Conservation (phyloP, 192 early-diverging fungal genomes). For the Coemansia sp. region DNA sequence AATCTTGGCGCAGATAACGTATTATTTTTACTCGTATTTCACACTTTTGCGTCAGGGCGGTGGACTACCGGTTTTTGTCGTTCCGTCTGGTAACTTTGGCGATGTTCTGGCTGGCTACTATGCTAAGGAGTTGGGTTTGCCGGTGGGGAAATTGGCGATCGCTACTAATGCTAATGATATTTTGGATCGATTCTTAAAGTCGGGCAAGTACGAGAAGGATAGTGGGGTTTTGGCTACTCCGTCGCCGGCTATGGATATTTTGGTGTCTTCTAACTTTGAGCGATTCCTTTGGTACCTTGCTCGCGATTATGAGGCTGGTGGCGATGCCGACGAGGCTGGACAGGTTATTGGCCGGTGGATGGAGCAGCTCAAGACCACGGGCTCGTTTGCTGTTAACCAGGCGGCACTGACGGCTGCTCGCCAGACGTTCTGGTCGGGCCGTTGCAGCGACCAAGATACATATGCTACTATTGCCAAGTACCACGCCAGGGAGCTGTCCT, state of each 20-base stretch:
- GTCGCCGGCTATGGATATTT: conserved; percentile 98
- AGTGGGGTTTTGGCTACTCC: conserved; percentile 73
- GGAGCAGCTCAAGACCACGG: conserved; percentile 70
- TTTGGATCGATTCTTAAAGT: conserved; percentile 87
- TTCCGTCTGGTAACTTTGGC: conserved; percentile 99
- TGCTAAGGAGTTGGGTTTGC: conserved; percentile 90
- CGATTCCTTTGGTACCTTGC: conserved; percentile 93
- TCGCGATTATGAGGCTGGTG: conserved; percentile 59
- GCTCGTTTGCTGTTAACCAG: conserved; percentile 72
- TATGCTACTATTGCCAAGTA: conserved; percentile 78
- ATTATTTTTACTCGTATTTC: conserved; percentile 97
- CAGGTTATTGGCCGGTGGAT: conserved; percentile 74
- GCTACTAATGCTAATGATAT: conserved; percentile 99
- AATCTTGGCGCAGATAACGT: conserved; percentile 93
- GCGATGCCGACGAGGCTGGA: conserved; percentile 60
- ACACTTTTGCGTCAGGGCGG: conserved; percentile 49
- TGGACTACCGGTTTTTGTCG: conserved; percentile 64
- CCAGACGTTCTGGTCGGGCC: conserved; percentile 72
- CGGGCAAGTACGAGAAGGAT: conserved; percentile 84
- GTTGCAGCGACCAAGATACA: conserved; percentile 77
- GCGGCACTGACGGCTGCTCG: conserved; percentile 69
- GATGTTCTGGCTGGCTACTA: conserved; percentile 93
- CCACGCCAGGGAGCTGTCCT: conserved; percentile 57
- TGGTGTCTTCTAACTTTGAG: conserved; percentile 97
- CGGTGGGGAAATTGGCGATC: conserved; percentile 76